Base-by-base conservation (phyloP, 1,284 basidiomycete species). In the Rhodotorula sp. region DNA sequence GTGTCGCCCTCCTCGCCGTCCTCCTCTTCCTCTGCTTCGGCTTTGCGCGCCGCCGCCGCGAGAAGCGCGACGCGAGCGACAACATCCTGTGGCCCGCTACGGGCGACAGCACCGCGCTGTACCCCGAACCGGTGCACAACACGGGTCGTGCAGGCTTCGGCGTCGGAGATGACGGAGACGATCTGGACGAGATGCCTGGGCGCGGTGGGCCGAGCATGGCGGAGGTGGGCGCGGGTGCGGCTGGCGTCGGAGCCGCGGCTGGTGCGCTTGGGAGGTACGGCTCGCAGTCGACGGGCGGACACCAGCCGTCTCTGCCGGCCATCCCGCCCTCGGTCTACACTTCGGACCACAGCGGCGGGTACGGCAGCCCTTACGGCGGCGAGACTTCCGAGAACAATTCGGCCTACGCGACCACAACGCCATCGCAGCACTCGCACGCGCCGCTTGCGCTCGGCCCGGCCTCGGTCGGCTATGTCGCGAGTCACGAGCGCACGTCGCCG, bases 51-150 rank as follows among this genome's bases (percentile, higher is more conserved):
- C 55, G 66, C 44, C 66, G 68, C 12, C 61, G 67, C 50, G 66
- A 71, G 53, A 69, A 70, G 27, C 61, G 68, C 48, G 76, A 78
- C 41, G 72, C 73, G 45, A 53, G 53, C 62, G 62, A 63, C 62
- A 63, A 63, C 62, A 78, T 78, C 61, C 63, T 68, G 12, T 78
- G 77, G 77, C 77, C 77, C 8, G 74, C 76, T 21, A 71, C 76
- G 7, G 72, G 68, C 41, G 74, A 78, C 64, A 61, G 67, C 14
- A 68, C 77, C 7, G 75, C 77, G n/a, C 66, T 78, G n/a, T 78
- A 78, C 68, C 77, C 77, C 14, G 77, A 78, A 62, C 77, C 73
- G 19, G 73, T 74, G 27, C 75, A 77, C 66, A 73, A 72, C 45
- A 74, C 73, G 12, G 71, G 74, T 1, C 66, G 75, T 5, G 77